Evolutionary conservation across 495 filamentous ascomycete genomes (phyloP).

Genomic region (Annulohypoxylon nitens): DNA sequence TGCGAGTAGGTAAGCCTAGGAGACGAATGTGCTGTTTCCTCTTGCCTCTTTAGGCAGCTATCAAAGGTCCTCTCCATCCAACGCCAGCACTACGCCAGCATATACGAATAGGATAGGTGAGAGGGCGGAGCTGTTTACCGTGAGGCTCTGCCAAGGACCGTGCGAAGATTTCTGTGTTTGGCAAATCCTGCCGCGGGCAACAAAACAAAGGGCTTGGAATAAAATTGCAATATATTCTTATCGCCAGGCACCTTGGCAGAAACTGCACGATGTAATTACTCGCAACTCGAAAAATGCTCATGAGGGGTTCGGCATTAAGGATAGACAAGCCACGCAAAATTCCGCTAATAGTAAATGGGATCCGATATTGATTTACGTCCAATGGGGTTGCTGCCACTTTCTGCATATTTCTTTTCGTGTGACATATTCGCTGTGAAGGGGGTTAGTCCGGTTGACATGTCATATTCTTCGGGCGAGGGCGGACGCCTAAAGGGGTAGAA

Average conservation of each 20-base stretch:
- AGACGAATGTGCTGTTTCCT: constrained; percentile 23
- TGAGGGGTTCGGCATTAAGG: constrained; percentile 5
- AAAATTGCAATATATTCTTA: constrained; percentile 16
- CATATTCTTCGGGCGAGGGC: constrained; percentile 19
- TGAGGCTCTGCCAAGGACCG: constrained; percentile 43
- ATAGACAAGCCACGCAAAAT: background rate
- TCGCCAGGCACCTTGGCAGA: constrained; percentile 25
- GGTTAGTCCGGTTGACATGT: constrained; percentile 23
- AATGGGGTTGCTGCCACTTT: constrained; percentile 13
- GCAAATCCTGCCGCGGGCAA: constrained; percentile 17
- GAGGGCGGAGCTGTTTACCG: constrained; percentile 13
- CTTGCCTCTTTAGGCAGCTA: constrained; percentile 49
- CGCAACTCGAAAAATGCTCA: background rate
- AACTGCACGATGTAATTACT: constrained; percentile 17
- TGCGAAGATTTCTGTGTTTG: constrained; percentile 32
- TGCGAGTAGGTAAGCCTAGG: constrained; percentile 23
- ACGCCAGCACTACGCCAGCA: constrained; percentile 23
- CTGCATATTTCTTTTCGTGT: constrained; percentile 6
- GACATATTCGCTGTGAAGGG: constrained; percentile 18
- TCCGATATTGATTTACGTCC: constrained; percentile 10
- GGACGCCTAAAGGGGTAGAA: constrained; percentile 5
- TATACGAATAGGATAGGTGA: constrained; percentile 37
- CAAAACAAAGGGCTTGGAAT: constrained; percentile 15
- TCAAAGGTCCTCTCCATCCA: constrained; percentile 24
- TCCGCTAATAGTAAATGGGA: constrained; percentile 7